Conservation (phyloP, 139 green algal species). For the Chlorella vulgaris region DNA sequence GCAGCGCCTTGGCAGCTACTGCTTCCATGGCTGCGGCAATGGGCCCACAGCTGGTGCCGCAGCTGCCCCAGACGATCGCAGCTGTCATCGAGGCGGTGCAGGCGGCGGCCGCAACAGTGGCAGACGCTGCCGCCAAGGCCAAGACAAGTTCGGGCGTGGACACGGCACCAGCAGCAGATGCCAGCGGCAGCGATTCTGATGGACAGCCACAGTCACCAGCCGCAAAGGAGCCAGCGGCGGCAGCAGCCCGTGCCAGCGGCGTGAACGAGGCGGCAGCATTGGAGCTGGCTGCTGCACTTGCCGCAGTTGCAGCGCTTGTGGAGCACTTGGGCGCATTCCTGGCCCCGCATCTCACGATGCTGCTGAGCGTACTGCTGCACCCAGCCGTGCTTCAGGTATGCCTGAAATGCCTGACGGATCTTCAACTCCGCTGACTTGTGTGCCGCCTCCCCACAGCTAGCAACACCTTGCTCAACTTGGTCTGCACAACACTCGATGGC, state of each 20-base stretch:
- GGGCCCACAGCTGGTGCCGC: conserved; percentile 56
- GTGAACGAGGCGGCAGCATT: conserved; percentile 20
- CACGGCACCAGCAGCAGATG: not conserved
- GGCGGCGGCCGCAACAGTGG: conserved; percentile 34
- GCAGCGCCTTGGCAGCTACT: conserved; percentile 49
- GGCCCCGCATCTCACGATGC: conserved; percentile 61
- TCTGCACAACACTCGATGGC: too few relatives aligned
- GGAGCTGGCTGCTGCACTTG: conserved; percentile 61
- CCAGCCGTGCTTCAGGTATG: conserved; percentile 34
- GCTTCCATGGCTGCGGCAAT: conserved; percentile 49
- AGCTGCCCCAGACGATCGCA: conserved; percentile 57
- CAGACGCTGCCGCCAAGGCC: not conserved
- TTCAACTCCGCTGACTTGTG: too few relatives aligned
- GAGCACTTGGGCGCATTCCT: conserved; percentile 69
- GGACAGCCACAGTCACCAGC: not conserved
- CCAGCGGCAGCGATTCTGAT: not conserved
- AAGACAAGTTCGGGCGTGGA: not conserved
- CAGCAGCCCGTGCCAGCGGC: not conserved
- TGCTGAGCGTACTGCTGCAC: conserved; percentile 70
- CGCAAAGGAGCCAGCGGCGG: not conserved
- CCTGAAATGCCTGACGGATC: not conserved
- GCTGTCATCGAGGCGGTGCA: conserved; percentile 52
- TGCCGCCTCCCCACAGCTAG: too few relatives aligned
- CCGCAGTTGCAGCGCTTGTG: conserved; percentile 67
- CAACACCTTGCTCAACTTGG: too few relatives aligned